A percentile compares a stretch with the other conserved stretches of the same genome.
Conservation (phyloP, 768 basidiomycete genomes). For the Baorangia bicolor region DNA sequence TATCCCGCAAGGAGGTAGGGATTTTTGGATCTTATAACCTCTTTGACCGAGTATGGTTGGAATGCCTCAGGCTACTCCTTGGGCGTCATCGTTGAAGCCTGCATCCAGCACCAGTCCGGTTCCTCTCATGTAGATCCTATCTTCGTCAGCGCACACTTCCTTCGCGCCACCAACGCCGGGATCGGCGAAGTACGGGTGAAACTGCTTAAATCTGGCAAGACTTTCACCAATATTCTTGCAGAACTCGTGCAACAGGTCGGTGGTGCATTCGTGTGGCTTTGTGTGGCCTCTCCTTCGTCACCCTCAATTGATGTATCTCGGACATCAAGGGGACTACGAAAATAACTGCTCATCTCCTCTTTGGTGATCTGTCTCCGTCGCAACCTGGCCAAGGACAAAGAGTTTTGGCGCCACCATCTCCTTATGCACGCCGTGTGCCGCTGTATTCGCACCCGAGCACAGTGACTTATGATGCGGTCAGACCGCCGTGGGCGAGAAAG, state of each 20-base stretch:
- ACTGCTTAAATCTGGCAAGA: constrained; percentile 47
- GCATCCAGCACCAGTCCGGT: constrained; percentile 47
- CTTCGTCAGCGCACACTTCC: constrained; percentile 60
- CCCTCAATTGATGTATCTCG: not conserved
- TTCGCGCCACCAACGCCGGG: constrained; percentile 42
- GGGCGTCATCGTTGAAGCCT: constrained; percentile 53
- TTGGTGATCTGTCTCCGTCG: constrained; percentile 44
- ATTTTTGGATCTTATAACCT: not conserved
- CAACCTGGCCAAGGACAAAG: constrained; percentile 12
- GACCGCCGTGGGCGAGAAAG: constrained; percentile 36
- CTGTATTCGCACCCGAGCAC: constrained; percentile 52
- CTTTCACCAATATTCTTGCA: constrained; percentile 57
- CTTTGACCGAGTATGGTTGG: not conserved
- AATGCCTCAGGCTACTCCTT: constrained; percentile 53
- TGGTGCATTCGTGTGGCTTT: not conserved
- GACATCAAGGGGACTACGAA: constrained; percentile 41
- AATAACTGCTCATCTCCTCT: constrained; percentile 55
- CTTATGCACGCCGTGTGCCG: constrained; percentile 60
- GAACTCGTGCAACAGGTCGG: constrained; percentile 58
- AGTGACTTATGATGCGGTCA: constrained; percentile 26
- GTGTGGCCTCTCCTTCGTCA: not conserved
- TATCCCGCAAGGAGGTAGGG: constrained; percentile 53
- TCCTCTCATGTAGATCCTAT: constrained; percentile 55
- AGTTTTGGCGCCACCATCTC: constrained; percentile 48
- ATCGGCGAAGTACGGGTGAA: constrained; percentile 49